Evolutionary conservation across 306 rosid genomes (phyloP).

Genomic region (Gastrolobium bilobum): DNA sequence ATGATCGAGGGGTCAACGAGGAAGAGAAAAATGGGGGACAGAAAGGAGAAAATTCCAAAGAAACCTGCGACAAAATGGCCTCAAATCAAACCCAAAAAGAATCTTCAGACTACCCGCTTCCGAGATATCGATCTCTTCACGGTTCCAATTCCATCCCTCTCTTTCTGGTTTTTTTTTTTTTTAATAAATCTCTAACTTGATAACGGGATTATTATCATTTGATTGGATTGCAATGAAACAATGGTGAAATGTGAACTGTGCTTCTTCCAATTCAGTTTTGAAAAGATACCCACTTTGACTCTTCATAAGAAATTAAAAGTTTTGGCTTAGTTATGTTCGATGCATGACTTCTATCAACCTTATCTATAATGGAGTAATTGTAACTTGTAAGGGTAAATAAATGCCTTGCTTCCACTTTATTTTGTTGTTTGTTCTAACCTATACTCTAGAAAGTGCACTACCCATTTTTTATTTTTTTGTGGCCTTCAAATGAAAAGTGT

Average conservation of each 20-base stretch:
- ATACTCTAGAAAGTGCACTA: background rate
- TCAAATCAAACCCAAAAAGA: slow-evolving; percentile 71
- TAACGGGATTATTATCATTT: background rate
- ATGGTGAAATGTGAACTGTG: background rate
- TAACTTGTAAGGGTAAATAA: slow-evolving; percentile 2
- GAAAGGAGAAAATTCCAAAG: slow-evolving; percentile 51
- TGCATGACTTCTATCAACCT: background rate
- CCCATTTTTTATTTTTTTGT: background rate
- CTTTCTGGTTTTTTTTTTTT: background rate
- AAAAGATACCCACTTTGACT: slow-evolving; percentile 1
- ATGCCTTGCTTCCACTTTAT: slow-evolving; percentile 13
- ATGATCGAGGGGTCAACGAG: slow-evolving; percentile 48
- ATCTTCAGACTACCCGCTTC: slow-evolving; percentile 65
- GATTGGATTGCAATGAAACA: background rate
- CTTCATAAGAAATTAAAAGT: background rate
- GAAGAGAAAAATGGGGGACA: slow-evolving; percentile 80
- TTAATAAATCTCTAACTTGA: background rate
- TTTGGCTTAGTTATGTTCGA: background rate
- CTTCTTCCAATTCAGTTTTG: background rate
- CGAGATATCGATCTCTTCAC: slow-evolving; percentile 82
- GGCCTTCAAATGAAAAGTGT: background rate
- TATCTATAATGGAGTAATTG: slow-evolving; percentile 4
- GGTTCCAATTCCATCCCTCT: slow-evolving; percentile 55
- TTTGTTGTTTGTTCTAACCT: background rate
- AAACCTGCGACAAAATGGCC: slow-evolving; percentile 73